These are phyloP conservation scores for Exophiala phaeomuriformis DNA, from an alignment of 2,329 filamentous ascomycete species.

Conservation along the genomic window DNA sequence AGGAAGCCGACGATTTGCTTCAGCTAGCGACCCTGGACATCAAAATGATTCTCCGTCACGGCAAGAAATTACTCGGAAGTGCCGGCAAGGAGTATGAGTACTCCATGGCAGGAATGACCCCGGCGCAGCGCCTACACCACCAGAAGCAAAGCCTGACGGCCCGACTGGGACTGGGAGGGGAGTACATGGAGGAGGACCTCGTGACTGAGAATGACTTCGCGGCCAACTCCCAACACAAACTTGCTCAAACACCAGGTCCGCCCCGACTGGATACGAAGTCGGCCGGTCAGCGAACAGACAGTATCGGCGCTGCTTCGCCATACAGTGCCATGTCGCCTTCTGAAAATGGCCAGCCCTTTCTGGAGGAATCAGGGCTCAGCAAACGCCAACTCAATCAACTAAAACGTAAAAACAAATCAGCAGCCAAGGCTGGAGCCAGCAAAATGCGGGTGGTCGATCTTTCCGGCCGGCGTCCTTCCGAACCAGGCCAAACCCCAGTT, in stretches of 20 bases:
- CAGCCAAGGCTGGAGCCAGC: conserved; percentile 79
- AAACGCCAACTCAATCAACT: conserved; percentile 90
- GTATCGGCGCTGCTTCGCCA: conserved; percentile 37
- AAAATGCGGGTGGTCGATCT: conserved; percentile 88
- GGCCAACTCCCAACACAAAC: conserved; percentile 41
- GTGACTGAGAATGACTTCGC: conserved; percentile 58
- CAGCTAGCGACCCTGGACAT: conserved; percentile 70
- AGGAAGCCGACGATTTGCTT: conserved; percentile 55
- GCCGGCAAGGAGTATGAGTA: conserved; percentile 78
- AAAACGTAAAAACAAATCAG: conserved; percentile 87
- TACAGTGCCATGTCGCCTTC: conserved; percentile 42
- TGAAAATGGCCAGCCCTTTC: conserved; percentile 35
- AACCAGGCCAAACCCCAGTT: conserved; percentile 50
- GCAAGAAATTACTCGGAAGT: conserved; percentile 74
- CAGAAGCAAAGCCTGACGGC: conserved; percentile 82
- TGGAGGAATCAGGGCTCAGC: conserved; percentile 68
- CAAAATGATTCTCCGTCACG: conserved; percentile 69
- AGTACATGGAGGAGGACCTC: conserved; percentile 78
- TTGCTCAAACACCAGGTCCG: conserved; percentile 33
- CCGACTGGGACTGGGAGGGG: conserved; percentile 75
- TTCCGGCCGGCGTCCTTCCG: conserved; percentile 58
- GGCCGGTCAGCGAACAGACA: conserved; percentile 37
- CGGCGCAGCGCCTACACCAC: conserved; percentile 69
- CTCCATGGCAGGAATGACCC: conserved; percentile 71
- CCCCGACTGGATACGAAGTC: conserved; percentile 47